Evolutionary conservation across 306 rosid species (phyloP), one percentile per base, ranked within the genome.

Genomic region (Quercus berberidifolia): DNA sequence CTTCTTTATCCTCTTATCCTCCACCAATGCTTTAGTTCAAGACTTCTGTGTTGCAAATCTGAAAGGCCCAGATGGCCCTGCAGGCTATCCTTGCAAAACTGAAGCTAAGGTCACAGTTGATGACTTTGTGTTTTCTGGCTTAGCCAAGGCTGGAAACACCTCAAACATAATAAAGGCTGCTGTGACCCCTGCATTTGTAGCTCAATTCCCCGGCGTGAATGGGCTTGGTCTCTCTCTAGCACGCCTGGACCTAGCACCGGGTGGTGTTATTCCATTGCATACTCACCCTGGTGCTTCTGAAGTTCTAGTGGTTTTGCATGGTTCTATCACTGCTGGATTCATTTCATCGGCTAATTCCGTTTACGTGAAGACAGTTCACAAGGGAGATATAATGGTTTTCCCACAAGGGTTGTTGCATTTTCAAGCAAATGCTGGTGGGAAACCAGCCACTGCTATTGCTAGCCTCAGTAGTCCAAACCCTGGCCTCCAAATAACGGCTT

Each of bases 391-490:
- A 30, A 81, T 92, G 87, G 77, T 90, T 62, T 94, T 94, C 86
- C 97, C 98, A 52, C 94, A 94, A 83, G 97, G 98, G 2, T 65
- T 90, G 69, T 65, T 94, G 80, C 98, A 94, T 77, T 92, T 88
- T 62, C 98, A 94, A 71, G 5, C 85, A 6, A 81, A 91, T 74
- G 85, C 83, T 70, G 90, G 86, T 2, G 81, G 82, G 30, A 73
- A 38, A 0, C 75, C 52, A 1, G 91, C 96, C 1, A 30, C 43
- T 55, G 97, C 83, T 43, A 79, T 73, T 72, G 91, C 74, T 49
- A 6, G 86, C 33, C 87, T 94, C 69, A 89, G 88, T 12, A 92
- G 94, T 77, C 73, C 98, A n/a, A 83, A 20, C 76, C 98, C 98
- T 18, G 98, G 97, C 3, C 96, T 94, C 55, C 98, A 94, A 64